Base-by-base conservation (phyloP, 2,329 filamentous ascomycete genomes). In the Thielaviopsis punctulata region DNA sequence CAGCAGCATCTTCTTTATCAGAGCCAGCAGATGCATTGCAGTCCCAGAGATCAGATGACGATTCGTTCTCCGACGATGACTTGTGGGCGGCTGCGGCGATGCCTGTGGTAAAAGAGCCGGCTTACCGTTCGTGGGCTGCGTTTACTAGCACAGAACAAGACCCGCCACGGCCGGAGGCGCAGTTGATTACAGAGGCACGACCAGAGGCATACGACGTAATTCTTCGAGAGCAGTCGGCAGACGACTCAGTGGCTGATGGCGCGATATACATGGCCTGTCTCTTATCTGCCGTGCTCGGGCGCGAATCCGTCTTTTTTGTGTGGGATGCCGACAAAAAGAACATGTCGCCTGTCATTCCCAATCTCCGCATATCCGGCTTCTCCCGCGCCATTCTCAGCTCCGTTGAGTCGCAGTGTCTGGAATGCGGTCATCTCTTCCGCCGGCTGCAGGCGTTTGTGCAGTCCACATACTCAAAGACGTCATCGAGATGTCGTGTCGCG, bases 121-220 rank as follows among this genome's bases (percentile, higher is more conserved):
- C 67, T 39, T 77, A 79, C 59, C 75, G 73, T 55, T 82, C 80
- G 1, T 92, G 86, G 86, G 80, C 87, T 57, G 67, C 65, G 1
- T 89, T 89, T 59, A 66, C 72, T 1, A 62, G 65, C 10, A 8
- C 24, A 4, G 19, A 22, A n/a, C 46, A 52, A 15, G 53, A 49
- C 3, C 45, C 23, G 58, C 65, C 1, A 62, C 68, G n/a, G 60
- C 67, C 4, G 61, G 71, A 52, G 41, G 72, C 76, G 1, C 63
- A 73, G 1, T 81, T 84, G 56, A 66, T 88, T 12, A 81, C 79
- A 2, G 86, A 92, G 64, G 77, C 80, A 24, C 82, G 82, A 0
- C 69, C 81, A 1, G 63, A 64, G 9, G 71, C 75, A 1, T 85
- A 86, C 55, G 83, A 90, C 66, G 76, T 81, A 6, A 69, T 79